Evolutionary conservation across 495 filamentous ascomycete genomes (phyloP).

Genomic region (Oidiodendron maius): DNA sequence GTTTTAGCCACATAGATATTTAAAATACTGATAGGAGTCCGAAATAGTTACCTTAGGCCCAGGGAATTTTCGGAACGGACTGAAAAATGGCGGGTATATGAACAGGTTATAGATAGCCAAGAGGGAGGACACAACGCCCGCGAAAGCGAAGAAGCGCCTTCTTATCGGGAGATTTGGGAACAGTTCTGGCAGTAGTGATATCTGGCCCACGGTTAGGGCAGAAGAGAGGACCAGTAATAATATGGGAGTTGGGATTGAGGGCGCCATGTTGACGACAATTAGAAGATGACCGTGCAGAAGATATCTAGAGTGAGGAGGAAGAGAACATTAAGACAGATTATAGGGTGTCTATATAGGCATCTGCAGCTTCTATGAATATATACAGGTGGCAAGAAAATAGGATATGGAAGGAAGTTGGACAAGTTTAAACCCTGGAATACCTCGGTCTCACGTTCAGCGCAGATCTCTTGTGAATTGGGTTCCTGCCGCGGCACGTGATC

Average conservation of each 20-base stretch:
- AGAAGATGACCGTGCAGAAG: too few relatives aligned
- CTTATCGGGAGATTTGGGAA: conserved; percentile 1
- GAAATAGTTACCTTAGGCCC: conserved; percentile 31
- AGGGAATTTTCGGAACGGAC: conserved; percentile 60
- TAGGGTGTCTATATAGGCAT: not conserved
- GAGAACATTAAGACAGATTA: not conserved
- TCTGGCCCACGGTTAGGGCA: not conserved
- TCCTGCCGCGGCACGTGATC: too few relatives aligned
- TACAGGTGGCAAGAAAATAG: not conserved
- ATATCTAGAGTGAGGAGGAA: not conserved
- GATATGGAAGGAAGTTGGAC: not conserved
- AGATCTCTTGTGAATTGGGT: too few relatives aligned
- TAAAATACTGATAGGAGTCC: not conserved
- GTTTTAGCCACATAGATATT: too few relatives aligned
- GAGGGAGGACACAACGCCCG: conserved; percentile 6
- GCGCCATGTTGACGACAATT: not conserved
- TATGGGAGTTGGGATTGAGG: not conserved
- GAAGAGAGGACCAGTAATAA: not conserved
- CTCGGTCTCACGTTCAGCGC: conserved; percentile 3
- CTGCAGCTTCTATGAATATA: not conserved
- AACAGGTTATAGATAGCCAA: conserved; percentile 45
- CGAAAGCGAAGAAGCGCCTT: conserved; percentile 9
- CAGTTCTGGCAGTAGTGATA: not conserved
- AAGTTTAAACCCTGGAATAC: not conserved
- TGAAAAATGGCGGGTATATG: conserved; percentile 65